Evolutionary conservation across 768 basidiomycete genomes (phyloP).

Genomic region (Rhodocollybia butyracea): DNA sequence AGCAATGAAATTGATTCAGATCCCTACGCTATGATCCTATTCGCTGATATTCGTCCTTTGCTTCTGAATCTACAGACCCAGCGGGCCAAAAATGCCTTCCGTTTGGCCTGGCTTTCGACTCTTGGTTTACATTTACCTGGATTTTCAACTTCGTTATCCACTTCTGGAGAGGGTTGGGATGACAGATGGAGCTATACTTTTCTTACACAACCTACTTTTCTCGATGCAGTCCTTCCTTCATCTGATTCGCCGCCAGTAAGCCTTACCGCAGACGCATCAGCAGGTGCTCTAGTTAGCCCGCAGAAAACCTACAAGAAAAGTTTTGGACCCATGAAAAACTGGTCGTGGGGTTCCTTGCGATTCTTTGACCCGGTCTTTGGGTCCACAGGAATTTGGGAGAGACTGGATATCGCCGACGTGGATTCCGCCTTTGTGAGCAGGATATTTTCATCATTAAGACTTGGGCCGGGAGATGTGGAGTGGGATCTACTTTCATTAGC

Average conservation of each 20-base stretch:
- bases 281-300: constrained; percentile 64
- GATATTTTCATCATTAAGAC: constrained; percentile 56
- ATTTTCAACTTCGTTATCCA: constrained; percentile 40
- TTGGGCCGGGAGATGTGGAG: constrained; percentile 44
- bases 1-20: constrained; percentile 51
- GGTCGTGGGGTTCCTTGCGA: constrained; percentile 51
- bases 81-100: constrained; percentile 52
- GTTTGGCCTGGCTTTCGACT: constrained; percentile 67
- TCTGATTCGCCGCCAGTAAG: constrained; percentile 21
- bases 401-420: constrained; percentile 48
- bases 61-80: constrained; percentile 45
- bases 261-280: constrained; percentile 55
- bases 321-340: constrained; percentile 68
- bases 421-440: constrained; percentile 49
- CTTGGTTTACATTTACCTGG: constrained; percentile 74
- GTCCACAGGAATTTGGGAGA: constrained; percentile 31
- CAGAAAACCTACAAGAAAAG: constrained; percentile 58
- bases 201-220: constrained; percentile 39
- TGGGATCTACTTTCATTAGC: constrained; percentile 69
- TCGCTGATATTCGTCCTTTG: constrained; percentile 64
- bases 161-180: constrained; percentile 44
- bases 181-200: constrained; percentile 63
- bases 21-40: constrained; percentile 70
- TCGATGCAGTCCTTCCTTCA: constrained; percentile 54
- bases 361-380: constrained; percentile 46